Conservation (phyloP, 2,329 filamentous ascomycete species). For the Verticillium tricorpus region DNA sequence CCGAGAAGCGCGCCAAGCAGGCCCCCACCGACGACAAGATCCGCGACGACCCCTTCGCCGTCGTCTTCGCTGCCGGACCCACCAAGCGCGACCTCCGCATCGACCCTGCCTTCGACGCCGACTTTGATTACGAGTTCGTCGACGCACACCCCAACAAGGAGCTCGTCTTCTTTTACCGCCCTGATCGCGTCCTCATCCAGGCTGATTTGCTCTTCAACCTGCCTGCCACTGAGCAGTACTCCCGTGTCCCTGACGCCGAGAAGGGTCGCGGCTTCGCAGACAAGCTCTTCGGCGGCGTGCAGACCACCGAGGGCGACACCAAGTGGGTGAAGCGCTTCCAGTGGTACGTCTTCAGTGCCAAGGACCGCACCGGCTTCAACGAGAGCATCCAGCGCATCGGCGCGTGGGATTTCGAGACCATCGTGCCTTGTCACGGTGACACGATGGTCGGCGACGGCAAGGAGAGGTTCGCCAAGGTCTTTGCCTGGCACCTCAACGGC, state of each 20-base stretch:
- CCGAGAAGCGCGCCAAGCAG: slow-evolving; percentile 69
- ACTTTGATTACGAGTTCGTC: slow-evolving; percentile 85
- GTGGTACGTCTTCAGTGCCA: slow-evolving; percentile 65
- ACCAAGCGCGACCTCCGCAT: slow-evolving; percentile 48
- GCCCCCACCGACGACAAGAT: slow-evolving; percentile 38
- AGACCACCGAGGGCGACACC: slow-evolving; percentile 58
- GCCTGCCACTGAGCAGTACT: slow-evolving; percentile 82
- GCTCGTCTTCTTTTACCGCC: slow-evolving; percentile 80
- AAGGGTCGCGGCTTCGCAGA: slow-evolving; percentile 22
- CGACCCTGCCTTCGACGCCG: slow-evolving; percentile 73
- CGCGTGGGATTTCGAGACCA: slow-evolving; percentile 76
- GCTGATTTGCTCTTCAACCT: slow-evolving; percentile 92
- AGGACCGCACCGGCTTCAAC: slow-evolving; percentile 65
- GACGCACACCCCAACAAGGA: slow-evolving; percentile 78
- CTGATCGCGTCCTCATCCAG: slow-evolving; percentile 73
- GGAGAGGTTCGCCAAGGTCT: slow-evolving; percentile 69
- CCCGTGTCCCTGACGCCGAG: slow-evolving; percentile 47
- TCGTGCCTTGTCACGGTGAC: slow-evolving; percentile 94
- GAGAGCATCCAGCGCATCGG: slow-evolving; percentile 65
- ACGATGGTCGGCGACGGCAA: slow-evolving; percentile 72
- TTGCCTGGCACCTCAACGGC: slow-evolving; percentile 72
- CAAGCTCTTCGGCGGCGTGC: slow-evolving; percentile 39
- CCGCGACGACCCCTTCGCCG: slow-evolving; percentile 50
- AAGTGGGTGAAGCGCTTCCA: slow-evolving; percentile 74
- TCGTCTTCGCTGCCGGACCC: slow-evolving; percentile 61